Evolutionary conservation across 2,329 filamentous ascomycete species (phyloP), one percentile per base, ranked within the genome.

Genomic region (Lanzia echinophila): DNA sequence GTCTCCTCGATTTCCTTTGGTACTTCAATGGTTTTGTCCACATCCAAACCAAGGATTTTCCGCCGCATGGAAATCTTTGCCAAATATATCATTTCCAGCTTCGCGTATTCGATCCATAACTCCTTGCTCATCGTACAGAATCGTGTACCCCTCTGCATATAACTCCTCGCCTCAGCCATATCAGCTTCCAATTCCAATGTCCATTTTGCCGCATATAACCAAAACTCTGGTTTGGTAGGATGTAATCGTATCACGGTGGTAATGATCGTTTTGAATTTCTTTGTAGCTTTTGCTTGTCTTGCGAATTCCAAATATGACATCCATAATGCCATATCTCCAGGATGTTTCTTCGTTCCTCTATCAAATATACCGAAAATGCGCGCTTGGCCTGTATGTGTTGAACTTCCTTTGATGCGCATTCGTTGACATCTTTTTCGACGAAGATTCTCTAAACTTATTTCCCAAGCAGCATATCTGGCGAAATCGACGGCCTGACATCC

Each of bases 81-180:
- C 53, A 97, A 77, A 76, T 95, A 97, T 58, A 94, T 86, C 83
- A 96, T 90, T 75, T 99, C 94, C 65, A 92, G 79, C 66, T 88
- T 86, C 8, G 88, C 87, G 68, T 96, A 97, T 71, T 96, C 89
- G 33, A 95, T 68, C 90, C 92, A 99, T 49, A 99, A 70, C 17
- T 76, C 75, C 59, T 77, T 82, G 45, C 87, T 85, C 47, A 75
- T 81, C 49, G 85, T 89, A 73, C 91, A 96, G 70, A 99, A 97
- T 41, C 94, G 79, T 66, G 95, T 80, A 0, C 91, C 94, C 58
- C 92, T 79, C 76, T 95, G 81, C 90, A 99, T 79, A 77, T 94
- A 88, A 46, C 83, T 86, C 57, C 94, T 75, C 2, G 92, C 90
- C 43, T 86, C 84, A 22, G 84, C 86, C 82, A 97, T 95, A 71